Percentiles rank a stretch among this genome's conserved stretches.
Conservation (phyloP, 2,329 filamentous ascomycete genomes). For the Microcyclospora tardicrescens region DNA sequence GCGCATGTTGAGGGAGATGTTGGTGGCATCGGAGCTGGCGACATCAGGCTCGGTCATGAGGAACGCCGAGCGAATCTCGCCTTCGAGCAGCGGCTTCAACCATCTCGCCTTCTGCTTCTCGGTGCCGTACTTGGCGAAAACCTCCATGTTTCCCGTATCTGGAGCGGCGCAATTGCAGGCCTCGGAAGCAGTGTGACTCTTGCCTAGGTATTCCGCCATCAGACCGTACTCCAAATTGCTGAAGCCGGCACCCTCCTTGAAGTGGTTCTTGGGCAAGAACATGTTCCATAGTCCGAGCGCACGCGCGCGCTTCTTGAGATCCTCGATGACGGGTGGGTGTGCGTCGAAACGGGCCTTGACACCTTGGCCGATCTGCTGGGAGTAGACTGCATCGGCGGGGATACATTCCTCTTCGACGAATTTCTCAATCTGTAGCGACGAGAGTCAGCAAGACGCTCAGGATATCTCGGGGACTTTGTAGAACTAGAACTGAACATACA, state of each 20-base stretch:
- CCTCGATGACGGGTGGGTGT: conserved; percentile 72
- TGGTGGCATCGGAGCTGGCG: conserved; percentile 38
- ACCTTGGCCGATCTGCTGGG: conserved; percentile 66
- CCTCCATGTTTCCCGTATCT: conserved; percentile 41
- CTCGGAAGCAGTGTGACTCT: conserved; percentile 71
- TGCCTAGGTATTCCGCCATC: conserved; percentile 93
- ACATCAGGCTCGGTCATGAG: conserved; percentile 35
- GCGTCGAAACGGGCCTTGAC: conserved; percentile 59
- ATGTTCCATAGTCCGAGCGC: conserved; percentile 92
- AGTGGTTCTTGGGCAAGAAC: conserved; percentile 91
- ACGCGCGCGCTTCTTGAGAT: conserved; percentile 73
- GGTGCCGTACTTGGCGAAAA: conserved; percentile 40
- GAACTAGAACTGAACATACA: conserved; percentile 27
- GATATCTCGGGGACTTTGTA: neutral
- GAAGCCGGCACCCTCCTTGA: conserved; percentile 88
- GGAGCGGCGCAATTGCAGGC: conserved; percentile 57
- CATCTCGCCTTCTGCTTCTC: conserved; percentile 38
- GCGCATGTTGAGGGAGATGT: conserved; percentile 54
- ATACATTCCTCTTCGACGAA: conserved; percentile 91
- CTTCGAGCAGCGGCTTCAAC: conserved; percentile 37
- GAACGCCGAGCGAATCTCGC: conserved; percentile 37
- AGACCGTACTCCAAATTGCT: conserved; percentile 93
- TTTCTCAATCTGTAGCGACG: conserved; percentile 48
- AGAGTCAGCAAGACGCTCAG: neutral
- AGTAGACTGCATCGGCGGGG: conserved; percentile 63